Conservation (phyloP, 495 filamentous ascomycete genomes). For the Bacidia gigantensis region DNA sequence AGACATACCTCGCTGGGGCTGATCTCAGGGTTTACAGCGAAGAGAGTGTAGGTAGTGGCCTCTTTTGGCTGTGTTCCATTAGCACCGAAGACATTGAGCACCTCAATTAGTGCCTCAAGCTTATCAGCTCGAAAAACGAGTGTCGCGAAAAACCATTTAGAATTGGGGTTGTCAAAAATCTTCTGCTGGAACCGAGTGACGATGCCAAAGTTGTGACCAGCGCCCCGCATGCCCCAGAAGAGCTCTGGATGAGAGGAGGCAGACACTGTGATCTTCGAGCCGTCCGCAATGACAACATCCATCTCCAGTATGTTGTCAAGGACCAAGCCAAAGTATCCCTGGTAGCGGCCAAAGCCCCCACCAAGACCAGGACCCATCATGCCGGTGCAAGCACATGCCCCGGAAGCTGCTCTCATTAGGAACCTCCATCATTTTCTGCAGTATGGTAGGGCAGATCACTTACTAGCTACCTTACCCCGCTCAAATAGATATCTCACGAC, state of each 20-base stretch:
- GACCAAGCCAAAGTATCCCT: conserved; percentile 9
- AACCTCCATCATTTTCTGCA: background rate
- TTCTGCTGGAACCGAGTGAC: conserved; percentile 20
- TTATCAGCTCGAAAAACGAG: conserved; percentile 10
- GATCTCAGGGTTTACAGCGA: background rate
- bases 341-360: conserved; percentile 9
- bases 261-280: conserved; percentile 1
- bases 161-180: conserved; percentile 19
- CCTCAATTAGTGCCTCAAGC: conserved; percentile 3
- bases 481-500: conserved; percentile 1
- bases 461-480: conserved; percentile 8
- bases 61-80: conserved; percentile 5
- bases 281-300: conserved; percentile 7
- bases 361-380: conserved; percentile 11
- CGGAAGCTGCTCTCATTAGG: background rate
- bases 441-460: background rate
- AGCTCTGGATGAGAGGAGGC: conserved; percentile 8
- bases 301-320: conserved; percentile 5
- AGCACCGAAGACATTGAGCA: background rate
- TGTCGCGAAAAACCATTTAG: conserved; percentile 14
- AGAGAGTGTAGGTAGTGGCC: background rate
- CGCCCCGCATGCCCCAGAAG: conserved; percentile 13
- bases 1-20: background rate
- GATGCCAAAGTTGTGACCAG: conserved; percentile 15
- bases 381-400: conserved; percentile 8